Conservation (phyloP, 257 asterid genomes). For the Fraxinus anomala region DNA sequence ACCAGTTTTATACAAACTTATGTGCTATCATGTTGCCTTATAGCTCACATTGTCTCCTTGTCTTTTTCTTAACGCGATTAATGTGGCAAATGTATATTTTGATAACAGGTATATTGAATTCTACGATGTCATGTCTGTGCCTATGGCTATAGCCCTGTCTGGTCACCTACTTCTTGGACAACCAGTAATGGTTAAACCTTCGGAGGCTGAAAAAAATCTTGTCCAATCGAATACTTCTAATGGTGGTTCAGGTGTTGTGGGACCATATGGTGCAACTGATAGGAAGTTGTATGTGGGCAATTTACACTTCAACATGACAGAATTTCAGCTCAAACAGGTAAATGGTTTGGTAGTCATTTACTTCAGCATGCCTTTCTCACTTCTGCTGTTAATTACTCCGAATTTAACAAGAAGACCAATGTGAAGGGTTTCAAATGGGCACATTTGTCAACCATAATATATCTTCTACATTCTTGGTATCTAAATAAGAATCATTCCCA, state of each 20-base stretch:
- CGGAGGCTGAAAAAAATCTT: conserved; percentile 99
- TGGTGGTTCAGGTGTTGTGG: conserved; percentile 72
- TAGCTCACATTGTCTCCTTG: conserved; percentile 4
- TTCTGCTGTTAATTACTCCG: neutral
- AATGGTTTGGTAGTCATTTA: conserved; percentile 12
- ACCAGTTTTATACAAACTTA: neutral
- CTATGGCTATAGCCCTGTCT: conserved; percentile 95
- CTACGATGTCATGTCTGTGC: conserved; percentile 95
- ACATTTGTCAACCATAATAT: neutral
- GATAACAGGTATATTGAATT: conserved; percentile 88
- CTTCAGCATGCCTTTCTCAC: conserved; percentile 2
- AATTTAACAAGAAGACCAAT: neutral
- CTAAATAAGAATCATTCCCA: neutral
- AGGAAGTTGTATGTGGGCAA: conserved; percentile 94
- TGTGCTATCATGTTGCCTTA: neutral
- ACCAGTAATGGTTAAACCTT: conserved; percentile 98
- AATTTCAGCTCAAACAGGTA: conserved; percentile 93
- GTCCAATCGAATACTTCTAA: conserved; percentile 84
- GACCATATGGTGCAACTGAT: conserved; percentile 92
- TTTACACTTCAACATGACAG: conserved; percentile 95
- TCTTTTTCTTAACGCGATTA: conserved; percentile 4
- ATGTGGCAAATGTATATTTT: neutral
- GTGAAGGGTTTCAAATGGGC: neutral
- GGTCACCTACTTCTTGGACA: conserved; percentile 95
- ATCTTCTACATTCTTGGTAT: neutral